phyloP scores from a whole-genome alignment of 768 basidiomycete genomes.

The Suillus clintonianus region DNA sequence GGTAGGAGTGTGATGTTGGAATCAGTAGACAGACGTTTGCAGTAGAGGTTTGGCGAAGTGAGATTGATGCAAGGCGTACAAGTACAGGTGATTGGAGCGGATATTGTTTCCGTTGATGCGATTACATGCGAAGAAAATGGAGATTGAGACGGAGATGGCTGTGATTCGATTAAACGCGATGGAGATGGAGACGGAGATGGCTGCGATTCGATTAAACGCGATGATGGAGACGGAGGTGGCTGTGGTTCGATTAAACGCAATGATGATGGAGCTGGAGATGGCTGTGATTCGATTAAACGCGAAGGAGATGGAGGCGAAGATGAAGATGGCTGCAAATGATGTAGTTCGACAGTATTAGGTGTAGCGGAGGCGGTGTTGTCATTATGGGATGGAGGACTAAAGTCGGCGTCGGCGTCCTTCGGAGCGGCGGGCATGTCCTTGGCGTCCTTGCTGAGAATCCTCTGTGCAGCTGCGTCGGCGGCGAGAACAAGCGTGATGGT shows the following conservation, averaged over 20 bases:
- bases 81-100: background rate
- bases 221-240: too few relatives aligned
- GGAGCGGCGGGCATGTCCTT: background rate
- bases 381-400: background rate
- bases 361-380: background rate
- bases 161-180: too few relatives aligned
- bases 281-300: background rate
- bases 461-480: background rate
- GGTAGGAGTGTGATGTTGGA: background rate
- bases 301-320: too few relatives aligned
- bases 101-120: background rate
- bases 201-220: too few relatives aligned
- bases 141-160: background rate
- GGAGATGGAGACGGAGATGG: too few relatives aligned
- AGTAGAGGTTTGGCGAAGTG: background rate
- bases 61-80: background rate
- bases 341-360: background rate
- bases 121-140: background rate
- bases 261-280: too few relatives aligned
- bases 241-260: too few relatives aligned
- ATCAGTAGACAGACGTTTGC: background rate
- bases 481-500: background rate
- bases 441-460: background rate
- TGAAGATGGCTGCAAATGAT: too few relatives aligned
- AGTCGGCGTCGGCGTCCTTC: background rate